Conservation (phyloP, 2,329 filamentous ascomycete genomes). For the Akanthomyces uredinophilus region DNA sequence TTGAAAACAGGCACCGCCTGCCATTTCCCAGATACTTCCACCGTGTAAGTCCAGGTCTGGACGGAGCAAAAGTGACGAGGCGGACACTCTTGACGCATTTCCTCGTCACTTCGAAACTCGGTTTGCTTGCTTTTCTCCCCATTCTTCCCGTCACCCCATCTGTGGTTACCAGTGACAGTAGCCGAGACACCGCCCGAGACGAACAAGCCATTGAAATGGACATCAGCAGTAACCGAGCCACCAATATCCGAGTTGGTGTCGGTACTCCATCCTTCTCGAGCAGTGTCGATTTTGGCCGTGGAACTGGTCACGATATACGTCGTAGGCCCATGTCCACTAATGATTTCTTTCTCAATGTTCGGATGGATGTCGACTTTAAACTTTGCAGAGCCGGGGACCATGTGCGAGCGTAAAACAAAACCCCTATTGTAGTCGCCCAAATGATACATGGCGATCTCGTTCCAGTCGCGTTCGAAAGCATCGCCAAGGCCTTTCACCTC, state of each 20-base stretch:
- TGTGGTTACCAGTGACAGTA: background rate
- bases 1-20: background rate
- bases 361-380: background rate
- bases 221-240: background rate
- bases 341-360: background rate
- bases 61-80: background rate
- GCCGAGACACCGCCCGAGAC: background rate
- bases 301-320: background rate
- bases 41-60: background rate
- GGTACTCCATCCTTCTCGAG: background rate
- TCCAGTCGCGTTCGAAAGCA: background rate
- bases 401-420: background rate
- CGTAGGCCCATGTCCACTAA: background rate
- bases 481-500: background rate
- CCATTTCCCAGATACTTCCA: background rate
- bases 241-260: background rate
- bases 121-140: background rate
- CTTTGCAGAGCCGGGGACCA: background rate
- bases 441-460: background rate
- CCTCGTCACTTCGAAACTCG: background rate
- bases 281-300: background rate
- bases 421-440: background rate
- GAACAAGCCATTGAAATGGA: background rate
- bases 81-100: background rate
- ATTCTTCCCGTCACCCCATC: background rate